Base-by-base conservation (phyloP, 1,284 basidiomycete genomes). In the Amylostereum chailletii region DNA sequence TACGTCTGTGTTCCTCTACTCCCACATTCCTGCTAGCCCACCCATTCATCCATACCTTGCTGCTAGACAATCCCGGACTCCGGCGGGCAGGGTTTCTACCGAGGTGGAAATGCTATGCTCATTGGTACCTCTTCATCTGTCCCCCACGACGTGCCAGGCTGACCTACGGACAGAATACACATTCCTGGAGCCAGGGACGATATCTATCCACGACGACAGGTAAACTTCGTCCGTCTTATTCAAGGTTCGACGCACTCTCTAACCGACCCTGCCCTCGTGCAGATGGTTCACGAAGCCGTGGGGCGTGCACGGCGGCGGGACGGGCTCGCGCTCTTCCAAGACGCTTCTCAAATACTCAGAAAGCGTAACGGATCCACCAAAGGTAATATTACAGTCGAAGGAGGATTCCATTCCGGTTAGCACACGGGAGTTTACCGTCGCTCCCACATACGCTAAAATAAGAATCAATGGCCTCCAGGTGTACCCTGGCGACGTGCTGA, bases 251-350 rank as follows among this genome's bases (percentile, higher is more conserved):
- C 19, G 19, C 19, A n/a, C 7, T 37, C n/a, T 37, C 36, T 37
- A 37, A 37, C 19, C 36, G 36, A 37, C 36, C 19, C 36, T 37
- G 36, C n/a, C 2, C n/a, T 37, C 19, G 19, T 19, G 19, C 36
- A 37, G 36, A 5, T 64, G 62, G 61, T 57, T 62, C 47, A 64
- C 62, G 5, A 63, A 62, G 46, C 63, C 63, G 19, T 65, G 63
- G 63, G 63, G 63, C 39, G 63, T 65, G 26, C 60, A 63, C 48
- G 63, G 63, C 29, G 63, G 63, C 26, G 59, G 59, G 26, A 58
- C 60, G 27, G 63, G 62, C 3, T 45, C 52, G 27, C 55, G 63
- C 29, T 65, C 63, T 3, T 53, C 48, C 27, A 65, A 65, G 55
- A 59, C 57, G 1, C 53, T 65, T 1, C 53, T 65, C 32, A 51